Base-by-base conservation (phyloP, 768 basidiomycete genomes). In the Leucosporidium yakuticum region DNA sequence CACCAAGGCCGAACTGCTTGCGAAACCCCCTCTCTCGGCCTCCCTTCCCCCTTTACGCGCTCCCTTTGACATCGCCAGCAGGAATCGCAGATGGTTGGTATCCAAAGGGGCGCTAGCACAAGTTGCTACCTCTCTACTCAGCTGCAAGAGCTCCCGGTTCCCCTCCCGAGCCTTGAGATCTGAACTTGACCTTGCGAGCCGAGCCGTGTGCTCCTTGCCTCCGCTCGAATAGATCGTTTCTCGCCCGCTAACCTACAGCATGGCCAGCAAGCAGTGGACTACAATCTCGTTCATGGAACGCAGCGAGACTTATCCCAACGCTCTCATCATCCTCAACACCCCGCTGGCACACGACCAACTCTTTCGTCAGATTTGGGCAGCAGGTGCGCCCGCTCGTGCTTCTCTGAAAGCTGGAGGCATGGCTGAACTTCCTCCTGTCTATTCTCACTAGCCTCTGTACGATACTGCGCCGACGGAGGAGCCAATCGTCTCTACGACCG, bases 311-410 rank as follows among this genome's bases (percentile, higher is more conserved):
- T 32, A 32, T 32, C 55, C 55, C 19, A 73, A 69, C 31, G 90
- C 87, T 0, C 81, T 97, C 67, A 86, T 97, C 73, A 86, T 99
- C 73, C 83, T 97, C 64, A 97, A 99, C 78, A 90, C 95, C 69
- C 88, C 91, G 0, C 91, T 95, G 76, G 85, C 86, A 5, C 69
- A 77, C 29, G 70, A 78, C 5, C 72, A 80, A 15, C 82, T 96
- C 51, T 82, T 97, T 53, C 75, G 79, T 20, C 82, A 82, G 15
- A 78, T 93, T 14, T 96, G 81, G 82, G 25, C 66, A 2, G 70
- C 74, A 12, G 79, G 81, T 80, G 48, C 36, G 60, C 47, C 27
- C 29, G 21, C 34, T 69, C 77, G 17, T 4, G 44, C 44, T 8
- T 23, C 49, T 44, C 39, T 44, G 39, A 11, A 50, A 17, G 11